Evolutionary conservation across 2,329 filamentous ascomycete genomes (phyloP).

Genomic region (Rhinocladiella similis): DNA sequence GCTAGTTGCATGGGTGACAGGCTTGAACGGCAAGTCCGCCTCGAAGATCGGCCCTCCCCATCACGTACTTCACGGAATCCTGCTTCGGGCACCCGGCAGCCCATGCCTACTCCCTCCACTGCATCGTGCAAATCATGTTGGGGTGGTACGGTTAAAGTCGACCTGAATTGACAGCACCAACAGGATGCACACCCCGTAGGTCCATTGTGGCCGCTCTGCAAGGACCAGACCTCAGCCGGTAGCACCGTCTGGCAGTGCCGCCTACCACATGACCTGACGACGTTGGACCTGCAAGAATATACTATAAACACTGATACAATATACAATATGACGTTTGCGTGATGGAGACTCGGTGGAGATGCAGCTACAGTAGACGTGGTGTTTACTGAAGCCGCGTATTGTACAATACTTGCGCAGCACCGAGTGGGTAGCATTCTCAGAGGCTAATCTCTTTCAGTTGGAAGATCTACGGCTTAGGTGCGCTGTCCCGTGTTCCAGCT

Average conservation of each 20-base stretch:
- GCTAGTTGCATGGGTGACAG: background rate
- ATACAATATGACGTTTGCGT: too few relatives aligned
- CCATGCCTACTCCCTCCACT: constrained; percentile 2
- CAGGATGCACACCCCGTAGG: background rate
- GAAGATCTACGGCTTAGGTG: too few relatives aligned
- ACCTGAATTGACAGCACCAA: background rate
- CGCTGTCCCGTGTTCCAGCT: too few relatives aligned
- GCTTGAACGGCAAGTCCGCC: background rate
- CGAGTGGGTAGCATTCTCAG: too few relatives aligned
- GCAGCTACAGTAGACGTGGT: background rate
- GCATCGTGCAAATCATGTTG: constrained; percentile 3
- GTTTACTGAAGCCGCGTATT: background rate
- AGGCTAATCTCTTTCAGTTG: too few relatives aligned
- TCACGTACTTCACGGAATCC: background rate
- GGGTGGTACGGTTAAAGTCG: background rate
- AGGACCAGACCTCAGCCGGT: background rate
- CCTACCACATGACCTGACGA: background rate
- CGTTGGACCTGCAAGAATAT: too few relatives aligned
- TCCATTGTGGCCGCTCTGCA: background rate
- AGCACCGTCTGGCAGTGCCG: background rate
- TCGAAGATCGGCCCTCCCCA: background rate
- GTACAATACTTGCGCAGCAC: too few relatives aligned
- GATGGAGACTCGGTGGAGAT: too few relatives aligned
- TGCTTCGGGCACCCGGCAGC: constrained; percentile 1
- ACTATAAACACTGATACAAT: too few relatives aligned